Evolutionary conservation across 1,139 yeast genomes (phyloP).

Genomic region (Taphrina flavorubra): DNA sequence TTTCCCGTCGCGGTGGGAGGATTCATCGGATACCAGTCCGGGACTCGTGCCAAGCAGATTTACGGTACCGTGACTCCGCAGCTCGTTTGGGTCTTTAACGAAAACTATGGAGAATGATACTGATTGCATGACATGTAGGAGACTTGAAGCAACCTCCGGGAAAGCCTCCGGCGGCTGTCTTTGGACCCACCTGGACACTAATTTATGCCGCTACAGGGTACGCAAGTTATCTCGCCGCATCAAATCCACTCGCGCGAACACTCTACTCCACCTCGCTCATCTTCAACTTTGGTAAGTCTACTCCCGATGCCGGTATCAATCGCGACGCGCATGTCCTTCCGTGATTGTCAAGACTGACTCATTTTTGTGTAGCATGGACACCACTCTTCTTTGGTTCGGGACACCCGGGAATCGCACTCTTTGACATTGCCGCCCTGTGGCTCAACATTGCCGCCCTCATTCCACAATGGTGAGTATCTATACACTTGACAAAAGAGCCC

Average conservation of each 20-base stretch:
- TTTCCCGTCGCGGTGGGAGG: constrained; percentile 37
- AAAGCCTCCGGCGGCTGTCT: constrained; percentile 41
- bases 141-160: constrained; percentile 40
- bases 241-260: constrained; percentile 18
- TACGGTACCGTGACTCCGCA: constrained; percentile 13
- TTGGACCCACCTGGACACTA: constrained; percentile 44
- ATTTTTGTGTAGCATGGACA: constrained; percentile 36
- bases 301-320: no score
- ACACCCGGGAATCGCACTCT: constrained; percentile 37
- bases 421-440: constrained; percentile 38
- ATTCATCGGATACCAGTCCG: constrained; percentile 33
- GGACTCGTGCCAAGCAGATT: constrained; percentile 25
- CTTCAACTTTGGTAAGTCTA: constrained; percentile 30
- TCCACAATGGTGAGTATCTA: constrained; percentile 22
- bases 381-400: constrained; percentile 39
- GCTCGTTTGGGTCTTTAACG: no score
- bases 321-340: no score
- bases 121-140: background rate
- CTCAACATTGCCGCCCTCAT: constrained; percentile 28
- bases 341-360: background rate
- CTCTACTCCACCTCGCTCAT: constrained; percentile 28
- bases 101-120: no score
- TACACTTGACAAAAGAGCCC: background rate
- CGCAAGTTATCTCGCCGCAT: constrained; percentile 40
- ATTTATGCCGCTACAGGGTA: constrained; percentile 41